Percentiles rank a stretch among this genome's conserved stretches.
phyloP scores from a whole-genome alignment of 2,329 filamentous ascomycete genomes.

The Pseudogymnoascus sp. region DNA sequence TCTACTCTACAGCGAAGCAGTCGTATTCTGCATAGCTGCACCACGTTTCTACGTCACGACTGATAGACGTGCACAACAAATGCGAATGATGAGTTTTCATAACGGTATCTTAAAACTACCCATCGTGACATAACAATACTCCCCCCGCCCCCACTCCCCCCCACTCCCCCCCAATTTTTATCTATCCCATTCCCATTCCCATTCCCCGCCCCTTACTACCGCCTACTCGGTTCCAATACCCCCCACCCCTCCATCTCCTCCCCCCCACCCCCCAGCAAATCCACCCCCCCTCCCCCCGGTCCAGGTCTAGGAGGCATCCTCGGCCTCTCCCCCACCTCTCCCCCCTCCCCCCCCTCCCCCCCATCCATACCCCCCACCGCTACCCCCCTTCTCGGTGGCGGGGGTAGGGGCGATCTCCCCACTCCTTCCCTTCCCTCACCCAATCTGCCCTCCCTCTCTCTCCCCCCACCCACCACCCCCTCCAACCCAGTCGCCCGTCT shows the following conservation, averaged over 20 bases:
- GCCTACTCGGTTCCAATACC: slow-evolving; percentile 19
- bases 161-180: not conserved
- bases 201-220: no score
- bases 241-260: slow-evolving; percentile 23
- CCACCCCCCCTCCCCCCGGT: slow-evolving; percentile 12
- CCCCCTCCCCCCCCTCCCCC: slow-evolving; percentile 15
- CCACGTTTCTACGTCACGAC: no score
- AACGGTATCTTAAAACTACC: not conserved
- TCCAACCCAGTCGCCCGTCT: slow-evolving; percentile 17
- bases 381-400: slow-evolving; percentile 18
- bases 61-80: not conserved
- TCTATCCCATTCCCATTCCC: not conserved
- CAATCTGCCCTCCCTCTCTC: no score
- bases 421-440: not conserved
- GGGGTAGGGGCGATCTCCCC: slow-evolving; percentile 19
- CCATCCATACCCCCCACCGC: slow-evolving; percentile 9
- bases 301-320: slow-evolving; percentile 21
- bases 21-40: not conserved
- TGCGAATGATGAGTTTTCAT: not conserved
- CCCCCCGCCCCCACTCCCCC: no score
- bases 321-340: slow-evolving; percentile 20
- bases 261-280: slow-evolving; percentile 22
- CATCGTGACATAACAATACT: not conserved
- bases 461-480: no score
- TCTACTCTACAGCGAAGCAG: no score